phyloP scores from a whole-genome alignment of 2,329 filamentous ascomycete species.

The Pseudogymnoascus sp. region DNA sequence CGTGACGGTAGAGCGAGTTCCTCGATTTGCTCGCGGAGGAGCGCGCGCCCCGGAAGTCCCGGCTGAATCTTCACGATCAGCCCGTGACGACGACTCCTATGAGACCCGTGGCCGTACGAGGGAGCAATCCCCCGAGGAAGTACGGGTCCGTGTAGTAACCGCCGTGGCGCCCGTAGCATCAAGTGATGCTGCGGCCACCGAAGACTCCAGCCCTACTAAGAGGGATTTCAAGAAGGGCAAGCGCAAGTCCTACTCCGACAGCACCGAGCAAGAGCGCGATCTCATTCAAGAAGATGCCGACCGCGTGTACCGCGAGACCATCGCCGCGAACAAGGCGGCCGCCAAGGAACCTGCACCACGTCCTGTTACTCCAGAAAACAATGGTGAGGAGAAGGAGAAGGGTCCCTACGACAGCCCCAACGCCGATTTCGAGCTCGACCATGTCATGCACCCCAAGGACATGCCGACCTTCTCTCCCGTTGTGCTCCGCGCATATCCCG shows the following conservation, averaged over 20 bases:
- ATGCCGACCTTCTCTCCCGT: conserved; percentile 29
- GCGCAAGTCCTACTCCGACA: conserved; percentile 14
- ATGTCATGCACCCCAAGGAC: conserved; percentile 47
- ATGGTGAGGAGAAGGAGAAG: conserved; percentile 31
- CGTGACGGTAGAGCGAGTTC: conserved; percentile 46
- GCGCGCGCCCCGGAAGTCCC: neutral
- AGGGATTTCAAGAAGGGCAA: conserved; percentile 7
- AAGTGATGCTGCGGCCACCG: neutral
- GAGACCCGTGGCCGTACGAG: conserved; percentile 1
- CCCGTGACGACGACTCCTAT: neutral
- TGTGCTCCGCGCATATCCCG: conserved; percentile 13
- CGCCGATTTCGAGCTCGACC: conserved; percentile 56
- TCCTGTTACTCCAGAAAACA: conserved; percentile 44
- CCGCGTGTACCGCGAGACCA: conserved; percentile 47
- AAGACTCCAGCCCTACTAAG: neutral
- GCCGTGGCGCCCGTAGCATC: neutral
- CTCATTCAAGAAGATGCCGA: conserved; percentile 49
- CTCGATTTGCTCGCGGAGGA: conserved; percentile 29
- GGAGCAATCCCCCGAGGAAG: neutral
- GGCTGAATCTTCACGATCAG: neutral
- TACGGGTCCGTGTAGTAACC: neutral
- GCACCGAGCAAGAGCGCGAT: conserved; percentile 28
- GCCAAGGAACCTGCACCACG: conserved; percentile 31
- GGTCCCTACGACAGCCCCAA: conserved; percentile 49
- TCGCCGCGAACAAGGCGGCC: conserved; percentile 44